Base-by-base conservation (phyloP, 345 rosid genomes). In the Lenwebbia sp. region DNA sequence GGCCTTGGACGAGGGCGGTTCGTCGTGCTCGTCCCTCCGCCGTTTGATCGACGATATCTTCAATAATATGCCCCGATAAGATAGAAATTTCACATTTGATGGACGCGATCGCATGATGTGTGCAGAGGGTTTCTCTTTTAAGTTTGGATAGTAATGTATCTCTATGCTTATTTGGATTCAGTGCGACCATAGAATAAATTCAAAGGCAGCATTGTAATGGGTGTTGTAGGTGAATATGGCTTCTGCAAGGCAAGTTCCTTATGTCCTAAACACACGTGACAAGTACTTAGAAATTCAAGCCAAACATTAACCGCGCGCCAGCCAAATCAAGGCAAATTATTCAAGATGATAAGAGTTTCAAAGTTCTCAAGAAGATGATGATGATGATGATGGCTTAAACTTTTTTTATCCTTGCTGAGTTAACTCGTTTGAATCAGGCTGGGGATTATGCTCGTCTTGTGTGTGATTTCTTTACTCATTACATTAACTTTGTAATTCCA, bases 1-100 rank as follows among this genome's bases (percentile, higher is more conserved):
- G 76, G 90, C 93, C n/a, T 53, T 91, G 86, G 47, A 60, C 10
- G 89, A 91, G 5, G 93, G 92, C 62, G 94, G 94, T n/a, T 93
- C 95, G 56, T 91, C 94, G 3, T 74, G 52, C 84, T 84, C 84
- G 12, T 85, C 89, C 1, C 52, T 91, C 11, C 57, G 78, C 17
- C 87, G 86, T 84, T 90, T 91, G 75, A 86, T 92, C 11, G 40
- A n/a, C 3, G 89, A 92, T 56, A 86, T 88, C 22, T 55, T 86
- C 21, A 53, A 83, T 40, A 58, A 84, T 17, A 49, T 83, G 25
- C 15, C 60, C 28, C 7, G 5, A 86, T 85, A 65, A 65, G 44
- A 17, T 12, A 50, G 44, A 65, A 33, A 65, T 65, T 33, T 65
- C 78, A 28, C 44, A 10, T 33, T 22, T 44, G 10, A 28, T 0